Evolutionary conservation across 306 rosid species (phyloP).

Genomic region (Casuarina equisetifolia): DNA sequence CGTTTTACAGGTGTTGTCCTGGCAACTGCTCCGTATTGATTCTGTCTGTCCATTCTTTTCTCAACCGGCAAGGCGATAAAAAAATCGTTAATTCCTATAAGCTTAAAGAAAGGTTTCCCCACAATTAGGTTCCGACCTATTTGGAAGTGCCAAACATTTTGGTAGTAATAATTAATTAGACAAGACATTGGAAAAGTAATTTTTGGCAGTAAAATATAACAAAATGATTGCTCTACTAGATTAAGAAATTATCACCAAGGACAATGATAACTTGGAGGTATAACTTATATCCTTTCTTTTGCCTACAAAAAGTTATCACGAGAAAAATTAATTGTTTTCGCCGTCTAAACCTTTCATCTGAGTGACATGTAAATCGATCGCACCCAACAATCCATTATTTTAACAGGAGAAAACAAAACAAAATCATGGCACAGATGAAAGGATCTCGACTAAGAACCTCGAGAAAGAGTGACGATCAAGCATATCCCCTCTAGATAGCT

Average conservation of each 20-base stretch:
- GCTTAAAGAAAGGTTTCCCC: slow-evolving; percentile 7
- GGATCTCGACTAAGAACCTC: slow-evolving; percentile 27
- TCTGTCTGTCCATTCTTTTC: not conserved
- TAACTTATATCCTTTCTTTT: slow-evolving; percentile 28
- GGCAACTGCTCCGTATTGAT: not conserved
- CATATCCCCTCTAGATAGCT: slow-evolving; percentile 25
- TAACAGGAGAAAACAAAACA: slow-evolving; percentile 30
- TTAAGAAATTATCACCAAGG: slow-evolving; percentile 35
- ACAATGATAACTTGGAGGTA: slow-evolving; percentile 43
- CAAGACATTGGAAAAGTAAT: slow-evolving; percentile 37
- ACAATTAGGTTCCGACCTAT: slow-evolving; percentile 59
- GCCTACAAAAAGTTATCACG: slow-evolving; percentile 21
- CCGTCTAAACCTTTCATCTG: slow-evolving; percentile 31
- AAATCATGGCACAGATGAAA: slow-evolving; percentile 28
- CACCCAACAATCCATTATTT: slow-evolving; percentile 43
- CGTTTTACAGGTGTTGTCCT: not conserved
- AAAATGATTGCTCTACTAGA: slow-evolving; percentile 33
- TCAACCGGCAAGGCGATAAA: not conserved
- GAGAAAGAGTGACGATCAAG: slow-evolving; percentile 33
- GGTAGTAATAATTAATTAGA: slow-evolving; percentile 44
- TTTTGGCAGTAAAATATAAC: slow-evolving; percentile 29
- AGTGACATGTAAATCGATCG: slow-evolving; percentile 41
- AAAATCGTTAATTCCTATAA: slow-evolving; percentile 5
- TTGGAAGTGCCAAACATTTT: slow-evolving; percentile 63
- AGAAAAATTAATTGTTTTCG: slow-evolving; percentile 14